A percentile compares a stretch with the other conserved stretches of the same genome.
Evolutionary conservation across 1,284 basidiomycete species (phyloP).

Genomic region (Schizophyllum commune): DNA sequence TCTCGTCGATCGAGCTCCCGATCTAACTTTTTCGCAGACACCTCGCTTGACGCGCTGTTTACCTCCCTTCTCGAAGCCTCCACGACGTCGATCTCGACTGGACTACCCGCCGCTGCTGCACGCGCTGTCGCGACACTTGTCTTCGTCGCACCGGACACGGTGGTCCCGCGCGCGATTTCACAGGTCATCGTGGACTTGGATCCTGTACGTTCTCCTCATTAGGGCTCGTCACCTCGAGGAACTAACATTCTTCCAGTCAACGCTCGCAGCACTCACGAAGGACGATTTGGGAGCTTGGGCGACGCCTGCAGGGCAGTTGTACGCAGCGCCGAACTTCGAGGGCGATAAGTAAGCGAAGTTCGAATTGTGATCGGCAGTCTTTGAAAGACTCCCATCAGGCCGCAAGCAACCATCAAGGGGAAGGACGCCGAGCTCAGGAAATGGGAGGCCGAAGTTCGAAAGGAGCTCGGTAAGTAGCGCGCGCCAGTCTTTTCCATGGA

Average conservation of each 20-base stretch:
- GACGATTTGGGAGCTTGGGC: slow-evolving; percentile 79
- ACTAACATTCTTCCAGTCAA: slow-evolving; percentile 50
- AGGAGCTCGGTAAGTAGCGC: slow-evolving; percentile 75
- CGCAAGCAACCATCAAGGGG: slow-evolving; percentile 53
- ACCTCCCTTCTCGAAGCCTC: neutral
- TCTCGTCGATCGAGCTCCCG: too few species aligned
- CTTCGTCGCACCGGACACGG: slow-evolving; percentile 67
- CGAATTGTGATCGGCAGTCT: neutral
- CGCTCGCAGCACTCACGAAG: slow-evolving; percentile 58
- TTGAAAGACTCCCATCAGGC: neutral
- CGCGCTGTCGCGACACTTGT: slow-evolving; percentile 69
- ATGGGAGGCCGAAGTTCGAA: slow-evolving; percentile 92
- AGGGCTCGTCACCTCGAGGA: slow-evolving; percentile 63
- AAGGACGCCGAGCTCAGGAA: slow-evolving; percentile 83
- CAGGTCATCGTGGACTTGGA: slow-evolving; percentile 62
- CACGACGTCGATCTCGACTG: slow-evolving; percentile 22
- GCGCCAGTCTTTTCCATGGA: slow-evolving; percentile 9
- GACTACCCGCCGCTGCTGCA: slow-evolving; percentile 62
- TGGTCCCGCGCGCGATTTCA: slow-evolving; percentile 64
- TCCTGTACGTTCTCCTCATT: slow-evolving; percentile 16
- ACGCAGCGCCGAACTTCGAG: slow-evolving; percentile 14
- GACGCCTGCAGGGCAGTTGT: slow-evolving; percentile 77
- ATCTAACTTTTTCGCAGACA: neutral
- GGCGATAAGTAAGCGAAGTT: neutral
- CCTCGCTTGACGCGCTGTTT: neutral